Percentiles rank a stretch among this genome's conserved stretches.
These are phyloP conservation scores for Fusarium napiforme DNA, from an alignment of 2,329 filamentous ascomycete species.

Conservation along the genomic window DNA sequence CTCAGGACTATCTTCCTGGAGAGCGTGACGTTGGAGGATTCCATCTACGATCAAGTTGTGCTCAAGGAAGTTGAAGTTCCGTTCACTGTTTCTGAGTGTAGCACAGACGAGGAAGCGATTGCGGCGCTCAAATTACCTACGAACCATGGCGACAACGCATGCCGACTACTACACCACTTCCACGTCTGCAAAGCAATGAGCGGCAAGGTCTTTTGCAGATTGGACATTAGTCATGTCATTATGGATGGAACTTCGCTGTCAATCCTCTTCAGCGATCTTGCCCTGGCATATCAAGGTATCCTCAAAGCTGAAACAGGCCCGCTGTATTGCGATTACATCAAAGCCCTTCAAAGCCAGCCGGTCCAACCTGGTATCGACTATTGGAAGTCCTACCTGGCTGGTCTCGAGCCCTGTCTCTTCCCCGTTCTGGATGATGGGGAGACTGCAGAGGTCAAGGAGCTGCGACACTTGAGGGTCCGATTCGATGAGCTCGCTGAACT, in stretches of 20 bases:
- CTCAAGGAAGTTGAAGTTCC: conserved; percentile 42
- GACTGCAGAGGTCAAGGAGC: conserved; percentile 11
- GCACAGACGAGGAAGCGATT: conserved; percentile 22
- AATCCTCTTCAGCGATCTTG: conserved; percentile 35
- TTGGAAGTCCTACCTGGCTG: conserved; percentile 29
- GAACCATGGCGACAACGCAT: not conserved
- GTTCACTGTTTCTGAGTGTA: conserved; percentile 9
- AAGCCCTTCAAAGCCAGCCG: conserved; percentile 12
- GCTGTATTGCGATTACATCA: conserved; percentile 30
- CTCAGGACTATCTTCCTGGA: conserved; percentile 60
- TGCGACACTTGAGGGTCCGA: conserved; percentile 30
- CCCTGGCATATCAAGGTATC: conserved; percentile 12
- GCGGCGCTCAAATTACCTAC: conserved; percentile 4
- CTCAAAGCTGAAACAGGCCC: conserved; percentile 20
- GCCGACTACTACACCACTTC: conserved; percentile 22
- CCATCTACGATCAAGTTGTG: conserved; percentile 60
- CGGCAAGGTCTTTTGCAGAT: conserved; percentile 37
- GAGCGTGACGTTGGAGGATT: conserved; percentile 55
- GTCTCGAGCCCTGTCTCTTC: conserved; percentile 33
- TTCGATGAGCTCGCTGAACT: conserved; percentile 27
- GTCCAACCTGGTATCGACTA: conserved; percentile 14
- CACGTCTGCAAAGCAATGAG: conserved; percentile 34
- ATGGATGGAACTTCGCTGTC: conserved; percentile 40
- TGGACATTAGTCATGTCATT: conserved; percentile 38
- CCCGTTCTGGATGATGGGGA: conserved; percentile 29